These are phyloP conservation scores for Acmispon strigosus DNA, from an alignment of 306 rosid genomes.

Conservation along the genomic window DNA sequence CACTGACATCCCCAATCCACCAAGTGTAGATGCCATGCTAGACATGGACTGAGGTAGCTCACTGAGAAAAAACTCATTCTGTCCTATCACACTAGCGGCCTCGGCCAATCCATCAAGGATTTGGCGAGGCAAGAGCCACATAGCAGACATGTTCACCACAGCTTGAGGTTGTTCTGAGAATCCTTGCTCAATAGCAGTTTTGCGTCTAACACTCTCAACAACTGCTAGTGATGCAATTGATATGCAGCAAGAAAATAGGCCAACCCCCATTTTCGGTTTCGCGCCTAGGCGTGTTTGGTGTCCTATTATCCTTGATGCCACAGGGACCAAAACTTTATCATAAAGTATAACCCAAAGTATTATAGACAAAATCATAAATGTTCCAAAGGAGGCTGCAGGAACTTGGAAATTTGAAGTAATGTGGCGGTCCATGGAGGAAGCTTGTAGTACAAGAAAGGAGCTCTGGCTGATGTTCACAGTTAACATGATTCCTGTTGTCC, in stretches of 20 bases:
- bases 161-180: constrained; percentile 15
- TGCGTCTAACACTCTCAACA: constrained; percentile 17
- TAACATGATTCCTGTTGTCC: constrained; percentile 28
- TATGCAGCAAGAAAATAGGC: neutral
- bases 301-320: neutral
- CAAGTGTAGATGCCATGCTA: constrained; percentile 15
- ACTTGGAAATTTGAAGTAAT: constrained; percentile 19
- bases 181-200: constrained; percentile 12
- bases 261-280: constrained; percentile 15
- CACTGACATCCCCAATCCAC: constrained; percentile 1
- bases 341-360: constrained; percentile 16
- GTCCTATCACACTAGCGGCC: neutral
- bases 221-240: constrained; percentile 7
- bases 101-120: constrained; percentile 15
- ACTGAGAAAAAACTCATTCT: constrained; percentile 8
- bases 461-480: neutral
- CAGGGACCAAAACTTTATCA: constrained; percentile 13
- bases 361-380: constrained; percentile 8
- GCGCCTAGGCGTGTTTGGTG: neutral
- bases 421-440: constrained; percentile 25
- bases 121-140: constrained; percentile 22
- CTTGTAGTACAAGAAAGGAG: constrained; percentile 20
- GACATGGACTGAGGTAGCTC: constrained; percentile 24
- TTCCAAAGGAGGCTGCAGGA: constrained; percentile 15
- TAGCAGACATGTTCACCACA: constrained; percentile 24